Conservation (phyloP, 345 rosid species). For the Eucalyptus dawsonii region DNA sequence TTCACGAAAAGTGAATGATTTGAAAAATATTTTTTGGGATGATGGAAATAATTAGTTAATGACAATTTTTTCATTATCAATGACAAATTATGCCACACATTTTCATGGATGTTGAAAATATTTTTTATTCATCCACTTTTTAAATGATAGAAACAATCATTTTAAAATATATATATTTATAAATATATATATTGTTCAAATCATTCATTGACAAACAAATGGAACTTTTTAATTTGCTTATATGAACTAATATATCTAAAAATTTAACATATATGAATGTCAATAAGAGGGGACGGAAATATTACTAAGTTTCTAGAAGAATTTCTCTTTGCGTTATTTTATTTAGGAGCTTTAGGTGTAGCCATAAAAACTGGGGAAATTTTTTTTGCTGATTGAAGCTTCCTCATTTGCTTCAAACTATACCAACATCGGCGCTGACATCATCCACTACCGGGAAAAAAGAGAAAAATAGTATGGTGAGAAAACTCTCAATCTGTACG, state of each 20-base stretch:
- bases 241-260: no score
- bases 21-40: no score
- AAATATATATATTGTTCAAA: no score
- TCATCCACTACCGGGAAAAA: neutral
- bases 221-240: no score
- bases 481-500: neutral
- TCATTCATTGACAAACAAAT: neutral
- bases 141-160: neutral
- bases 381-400: neutral
- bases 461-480: neutral
- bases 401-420: neutral
- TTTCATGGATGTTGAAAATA: neutral
- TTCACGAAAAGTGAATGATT: rapidly evolving
- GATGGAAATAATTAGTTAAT: neutral
- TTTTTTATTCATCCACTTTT: no score
- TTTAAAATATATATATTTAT: no score
- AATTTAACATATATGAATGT: neutral
- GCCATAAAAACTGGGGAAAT: neutral
- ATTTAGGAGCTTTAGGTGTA: neutral
- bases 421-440: neutral
- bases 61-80: no score
- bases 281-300: neutral
- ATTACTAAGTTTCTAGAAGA: neutral
- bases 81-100: no score
- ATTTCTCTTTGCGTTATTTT: neutral